phyloP scores from a whole-genome alignment of 345 rosid species.

The Rhodamnia rubescens region DNA sequence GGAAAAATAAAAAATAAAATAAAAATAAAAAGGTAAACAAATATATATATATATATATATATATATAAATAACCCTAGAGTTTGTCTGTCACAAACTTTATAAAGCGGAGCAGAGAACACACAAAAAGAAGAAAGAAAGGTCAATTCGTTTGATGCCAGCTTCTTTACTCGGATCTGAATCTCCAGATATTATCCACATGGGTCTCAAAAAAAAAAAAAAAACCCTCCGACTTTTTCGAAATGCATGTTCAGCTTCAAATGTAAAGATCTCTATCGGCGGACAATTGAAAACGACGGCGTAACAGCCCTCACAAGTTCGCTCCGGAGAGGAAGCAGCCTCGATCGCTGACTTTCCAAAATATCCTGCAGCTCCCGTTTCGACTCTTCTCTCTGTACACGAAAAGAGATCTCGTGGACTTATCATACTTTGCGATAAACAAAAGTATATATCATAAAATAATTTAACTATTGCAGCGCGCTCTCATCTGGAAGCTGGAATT shows the following conservation, averaged over 20 bases:
- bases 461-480: neutral
- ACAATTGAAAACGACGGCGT: neutral
- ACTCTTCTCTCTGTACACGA: too few relatives aligned
- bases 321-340: neutral
- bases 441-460: too few relatives aligned
- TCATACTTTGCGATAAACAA: neutral
- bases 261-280: neutral
- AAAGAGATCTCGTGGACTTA: neutral
- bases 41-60: too few relatives aligned
- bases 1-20: too few relatives aligned
- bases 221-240: neutral
- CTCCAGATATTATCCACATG: neutral
- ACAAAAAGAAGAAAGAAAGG: too few relatives aligned
- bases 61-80: neutral
- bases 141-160: neutral
- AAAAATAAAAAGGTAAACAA: too few relatives aligned
- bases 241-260: neutral
- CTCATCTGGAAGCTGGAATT: too few relatives aligned
- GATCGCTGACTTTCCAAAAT: too few relatives aligned
- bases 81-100: neutral
- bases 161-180: neutral
- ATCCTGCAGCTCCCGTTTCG: too few relatives aligned
- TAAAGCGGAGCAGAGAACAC: neutral
- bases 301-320: neutral
- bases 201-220: neutral